Evolutionary conservation across 148 eudicot genomes (phyloP).

Genomic region (Rhododendron mucronatum): DNA sequence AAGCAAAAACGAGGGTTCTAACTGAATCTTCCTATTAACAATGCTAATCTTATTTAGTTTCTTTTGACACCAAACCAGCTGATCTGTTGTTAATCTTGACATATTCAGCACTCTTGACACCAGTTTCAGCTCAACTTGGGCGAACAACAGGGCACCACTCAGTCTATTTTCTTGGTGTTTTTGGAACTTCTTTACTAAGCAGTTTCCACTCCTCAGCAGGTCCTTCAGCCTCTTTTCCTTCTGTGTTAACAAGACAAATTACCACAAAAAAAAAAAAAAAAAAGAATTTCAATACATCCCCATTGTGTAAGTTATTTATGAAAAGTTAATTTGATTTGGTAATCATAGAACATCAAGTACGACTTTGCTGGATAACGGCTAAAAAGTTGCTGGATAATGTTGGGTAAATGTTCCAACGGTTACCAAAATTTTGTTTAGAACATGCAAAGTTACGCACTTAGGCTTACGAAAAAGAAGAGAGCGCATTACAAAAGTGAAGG

Average conservation of each 20-base stretch:
- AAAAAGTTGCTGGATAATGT: no score
- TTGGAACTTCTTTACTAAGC: constrained; percentile 78
- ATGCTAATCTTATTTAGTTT: constrained; percentile 52
- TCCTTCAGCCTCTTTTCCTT: constrained; percentile 82
- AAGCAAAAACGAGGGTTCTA: constrained; percentile 69
- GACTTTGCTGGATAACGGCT: no score
- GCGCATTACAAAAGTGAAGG: no score
- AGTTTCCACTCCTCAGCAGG: constrained; percentile 58
- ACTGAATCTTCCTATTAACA: constrained; percentile 40
- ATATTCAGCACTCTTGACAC: constrained; percentile 58
- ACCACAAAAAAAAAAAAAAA: no score
- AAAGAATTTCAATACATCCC: neutral
- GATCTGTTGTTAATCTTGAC: constrained; percentile 60
- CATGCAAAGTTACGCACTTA: no score
- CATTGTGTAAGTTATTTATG: no score
- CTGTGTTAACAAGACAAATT: constrained; percentile 29
- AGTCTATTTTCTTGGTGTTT: constrained; percentile 41
- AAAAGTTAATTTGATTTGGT: no score
- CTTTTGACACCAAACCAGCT: constrained; percentile 69
- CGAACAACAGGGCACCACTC: constrained; percentile 31
- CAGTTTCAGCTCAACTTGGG: constrained; percentile 67
- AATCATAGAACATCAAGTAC: no score
- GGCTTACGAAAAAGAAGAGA: no score
- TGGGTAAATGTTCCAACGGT: no score
- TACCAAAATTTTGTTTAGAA: no score